Evolutionary conservation across 2,329 filamentous ascomycete species (phyloP).

Genomic region (Diaporthe caulivora): DNA sequence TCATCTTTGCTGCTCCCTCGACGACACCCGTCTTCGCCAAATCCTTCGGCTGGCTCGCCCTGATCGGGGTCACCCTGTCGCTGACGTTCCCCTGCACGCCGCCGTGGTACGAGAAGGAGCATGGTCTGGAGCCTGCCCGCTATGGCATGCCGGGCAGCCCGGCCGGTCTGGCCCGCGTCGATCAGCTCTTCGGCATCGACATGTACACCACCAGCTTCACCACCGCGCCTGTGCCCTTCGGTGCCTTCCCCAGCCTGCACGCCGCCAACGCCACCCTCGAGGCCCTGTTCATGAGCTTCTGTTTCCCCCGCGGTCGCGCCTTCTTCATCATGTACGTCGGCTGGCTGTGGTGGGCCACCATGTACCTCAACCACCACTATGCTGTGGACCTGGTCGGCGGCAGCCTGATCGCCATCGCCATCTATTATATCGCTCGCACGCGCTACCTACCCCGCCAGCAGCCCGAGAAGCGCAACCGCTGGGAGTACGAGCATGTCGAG

Average conservation of each 20-base stretch:
- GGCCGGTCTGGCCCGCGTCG: slow-evolving; percentile 88
- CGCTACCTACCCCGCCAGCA: slow-evolving; percentile 87
- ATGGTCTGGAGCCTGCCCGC: slow-evolving; percentile 90
- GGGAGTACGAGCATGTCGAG: slow-evolving; percentile 97
- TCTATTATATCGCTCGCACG: slow-evolving; percentile 85
- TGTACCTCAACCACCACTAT: slow-evolving; percentile 98
- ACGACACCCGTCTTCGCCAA: slow-evolving; percentile 87
- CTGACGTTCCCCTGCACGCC: slow-evolving; percentile 93
- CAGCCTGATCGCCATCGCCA: slow-evolving; percentile 80
- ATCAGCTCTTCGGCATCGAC: slow-evolving; percentile 90
- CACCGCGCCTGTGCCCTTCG: slow-evolving; percentile 91
- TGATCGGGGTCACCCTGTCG: slow-evolving; percentile 88
- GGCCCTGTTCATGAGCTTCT: slow-evolving; percentile 91
- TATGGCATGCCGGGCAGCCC: slow-evolving; percentile 93
- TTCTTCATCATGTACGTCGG: slow-evolving; percentile 86
- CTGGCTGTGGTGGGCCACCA: slow-evolving; percentile 99
- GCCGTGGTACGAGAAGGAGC: slow-evolving; percentile 96
- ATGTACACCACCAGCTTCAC: slow-evolving; percentile 94
- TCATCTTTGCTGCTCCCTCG: slow-evolving; percentile 89
- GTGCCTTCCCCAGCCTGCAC: slow-evolving; percentile 94
- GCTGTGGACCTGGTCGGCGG: slow-evolving; percentile 92
- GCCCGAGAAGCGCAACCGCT: slow-evolving; percentile 86
- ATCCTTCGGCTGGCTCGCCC: slow-evolving; percentile 92
- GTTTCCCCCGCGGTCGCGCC: slow-evolving; percentile 85
- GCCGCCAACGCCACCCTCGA: slow-evolving; percentile 90